Conservation (phyloP, 176 grass and related monocot genomes). For the Puccinellia tenuiflora region DNA sequence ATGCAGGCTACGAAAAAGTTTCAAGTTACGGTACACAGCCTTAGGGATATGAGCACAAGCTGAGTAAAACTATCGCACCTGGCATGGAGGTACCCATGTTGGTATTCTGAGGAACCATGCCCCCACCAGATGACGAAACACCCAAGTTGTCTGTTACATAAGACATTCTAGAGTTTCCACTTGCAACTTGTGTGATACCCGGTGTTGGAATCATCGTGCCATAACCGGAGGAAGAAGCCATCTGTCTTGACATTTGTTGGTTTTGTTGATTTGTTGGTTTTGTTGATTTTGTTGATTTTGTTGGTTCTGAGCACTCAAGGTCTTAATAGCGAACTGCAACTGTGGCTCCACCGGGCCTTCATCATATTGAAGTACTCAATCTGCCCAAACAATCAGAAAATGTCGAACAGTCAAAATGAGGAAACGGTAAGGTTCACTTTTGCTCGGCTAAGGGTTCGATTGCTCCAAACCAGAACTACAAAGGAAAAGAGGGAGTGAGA, state of each 20-base stretch:
- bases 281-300: slow-evolving; percentile 48
- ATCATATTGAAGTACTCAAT: slow-evolving; percentile 66
- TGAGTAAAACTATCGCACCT: slow-evolving; percentile 34
- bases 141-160: slow-evolving; percentile 54
- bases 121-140: slow-evolving; percentile 36
- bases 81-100: slow-evolving; percentile 47
- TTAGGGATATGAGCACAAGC: background rate
- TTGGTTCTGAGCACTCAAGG: slow-evolving; percentile 34
- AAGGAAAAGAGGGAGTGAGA: background rate
- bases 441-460: background rate
- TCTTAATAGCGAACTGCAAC: slow-evolving; percentile 57
- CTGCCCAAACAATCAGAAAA: slow-evolving; percentile 46
- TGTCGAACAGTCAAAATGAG: background rate
- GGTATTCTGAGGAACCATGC: slow-evolving; percentile 55
- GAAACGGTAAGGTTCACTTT: slow-evolving; percentile 17
- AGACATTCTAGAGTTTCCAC: slow-evolving; percentile 49
- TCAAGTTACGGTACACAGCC: background rate
- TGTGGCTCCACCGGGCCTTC: slow-evolving; percentile 46
- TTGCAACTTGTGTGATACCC: slow-evolving; percentile 59
- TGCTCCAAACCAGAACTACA: slow-evolving; percentile 18
- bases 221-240: slow-evolving; percentile 59
- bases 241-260: slow-evolving; percentile 40
- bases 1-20: slow-evolving; percentile 6
- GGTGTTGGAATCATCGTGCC: slow-evolving; percentile 94
- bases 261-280: slow-evolving; percentile 56